A percentile compares a stretch with the other conserved stretches of the same genome.
These are phyloP conservation scores for Saturnispora serradocipensis DNA, from an alignment of 805 yeast species.

Conservation along the genomic window DNA sequence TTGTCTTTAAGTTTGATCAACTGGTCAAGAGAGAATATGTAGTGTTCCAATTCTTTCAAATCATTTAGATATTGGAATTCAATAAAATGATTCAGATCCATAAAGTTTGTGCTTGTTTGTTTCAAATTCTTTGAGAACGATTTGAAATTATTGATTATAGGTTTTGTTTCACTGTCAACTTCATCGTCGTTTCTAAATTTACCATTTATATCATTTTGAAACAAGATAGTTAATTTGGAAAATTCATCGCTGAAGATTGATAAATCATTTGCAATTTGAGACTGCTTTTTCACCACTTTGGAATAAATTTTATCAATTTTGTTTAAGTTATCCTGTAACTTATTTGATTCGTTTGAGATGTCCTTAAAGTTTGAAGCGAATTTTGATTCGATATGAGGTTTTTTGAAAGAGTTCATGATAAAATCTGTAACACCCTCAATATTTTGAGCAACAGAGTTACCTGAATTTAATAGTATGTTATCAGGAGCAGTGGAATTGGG, in stretches of 20 bases:
- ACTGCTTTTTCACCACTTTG: constrained; percentile 62
- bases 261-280: constrained; percentile 65
- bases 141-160: constrained; percentile 25
- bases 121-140: constrained; percentile 34
- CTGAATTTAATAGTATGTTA: constrained; percentile 11
- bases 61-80: constrained; percentile 79
- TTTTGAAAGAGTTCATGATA: constrained; percentile 87
- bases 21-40: constrained; percentile 52
- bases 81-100: constrained; percentile 33
- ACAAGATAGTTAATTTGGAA: constrained; percentile 43
- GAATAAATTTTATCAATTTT: constrained; percentile 73
- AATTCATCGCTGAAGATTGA: constrained; percentile 63
- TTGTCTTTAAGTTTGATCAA: constrained; percentile 80
- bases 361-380: constrained; percentile 70
- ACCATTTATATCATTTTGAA: constrained; percentile 28
- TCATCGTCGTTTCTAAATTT: constrained; percentile 18
- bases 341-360: constrained; percentile 73
- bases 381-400: constrained; percentile 45
- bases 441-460: constrained; percentile 17
- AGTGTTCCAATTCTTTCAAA: constrained; percentile 80
- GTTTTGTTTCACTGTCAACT: constrained; percentile 15
- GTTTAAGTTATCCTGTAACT: constrained; percentile 71
- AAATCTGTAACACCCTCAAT: constrained; percentile 81
- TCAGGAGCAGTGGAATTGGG: background rate
- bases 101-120: constrained; percentile 23